phyloP scores from a whole-genome alignment of 1,284 basidiomycete genomes.

The Leccinum pachyderme region DNA sequence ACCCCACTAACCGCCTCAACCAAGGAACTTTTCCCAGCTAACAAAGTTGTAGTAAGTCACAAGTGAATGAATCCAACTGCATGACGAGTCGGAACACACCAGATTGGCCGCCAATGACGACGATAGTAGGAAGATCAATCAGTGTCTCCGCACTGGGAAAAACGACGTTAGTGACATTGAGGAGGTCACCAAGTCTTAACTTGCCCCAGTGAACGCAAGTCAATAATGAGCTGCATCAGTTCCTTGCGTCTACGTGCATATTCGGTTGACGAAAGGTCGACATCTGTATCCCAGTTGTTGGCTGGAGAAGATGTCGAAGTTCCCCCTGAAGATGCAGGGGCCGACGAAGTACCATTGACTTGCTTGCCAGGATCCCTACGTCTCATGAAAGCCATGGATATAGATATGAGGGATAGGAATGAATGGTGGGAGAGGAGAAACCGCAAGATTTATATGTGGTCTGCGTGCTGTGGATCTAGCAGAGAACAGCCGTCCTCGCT shows the following conservation, averaged over 20 bases:
- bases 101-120: slow-evolving; percentile 60
- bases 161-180: background rate
- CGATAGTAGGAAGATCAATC: slow-evolving; percentile 50
- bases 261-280: slow-evolving; percentile 32
- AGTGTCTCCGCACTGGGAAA: slow-evolving; percentile 38
- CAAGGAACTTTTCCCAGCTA: slow-evolving; percentile 59
- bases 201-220: slow-evolving; percentile 46
- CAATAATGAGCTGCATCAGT: slow-evolving; percentile 45
- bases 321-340: background rate
- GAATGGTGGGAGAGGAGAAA: background rate
- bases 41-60: slow-evolving; percentile 5
- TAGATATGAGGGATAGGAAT: background rate
- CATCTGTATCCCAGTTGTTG: slow-evolving; percentile 8
- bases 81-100: slow-evolving; percentile 36
- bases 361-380: background rate
- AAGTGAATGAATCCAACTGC: background rate
- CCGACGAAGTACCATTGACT: background rate
- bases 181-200: slow-evolving; percentile 4
- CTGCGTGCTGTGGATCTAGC: background rate
- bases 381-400: slow-evolving; percentile 10
- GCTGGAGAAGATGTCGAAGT: slow-evolving; percentile 15
- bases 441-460: background rate
- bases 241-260: slow-evolving; percentile 47
- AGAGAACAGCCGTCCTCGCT: background rate
- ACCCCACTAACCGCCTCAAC: slow-evolving; percentile 60